Base-by-base conservation (phyloP, 2,329 filamentous ascomycete species). In the Fonsecaea monophora region DNA sequence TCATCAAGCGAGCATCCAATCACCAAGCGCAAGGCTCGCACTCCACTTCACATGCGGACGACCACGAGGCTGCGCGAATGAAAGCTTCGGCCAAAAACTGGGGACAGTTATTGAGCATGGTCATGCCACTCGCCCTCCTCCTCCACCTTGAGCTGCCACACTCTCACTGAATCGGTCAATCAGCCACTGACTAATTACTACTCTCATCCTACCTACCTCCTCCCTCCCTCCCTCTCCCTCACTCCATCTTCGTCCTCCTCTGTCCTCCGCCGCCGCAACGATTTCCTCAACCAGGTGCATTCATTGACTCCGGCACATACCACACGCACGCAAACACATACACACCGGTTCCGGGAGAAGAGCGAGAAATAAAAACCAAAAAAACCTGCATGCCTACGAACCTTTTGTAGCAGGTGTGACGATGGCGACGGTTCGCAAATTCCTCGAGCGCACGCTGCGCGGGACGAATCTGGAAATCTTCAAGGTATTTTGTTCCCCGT, bases 401-500 rank as follows among this genome's bases (percentile, higher is more conserved):
- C 35, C 35, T 25, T 25, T 25, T 1, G 25, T 25, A 25, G 25
- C 25, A 21, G 18, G 45, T 21, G 45, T 8, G 13, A 25, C 18
- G 18, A 21, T 13, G 45, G 21, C 25, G 21, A 50, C 25, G 45
- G 63, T 81, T 76, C 75, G 79, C 60, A 74, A 64, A 53, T 71
- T 75, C 81, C 74, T 77, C 62, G 75, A 81, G 64, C 75, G 77
- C 77, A 84, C 75, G 72, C 85, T 97, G 88, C 92, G 87, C 60
- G 92, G 94, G 61, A 87, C 94, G 34, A 97, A 97, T 79, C 87
- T 98, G 66, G 94, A 98, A 83, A 88, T 97, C 71, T 94, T 96
- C 86, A 98, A 97, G 83, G 94, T 95, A 82, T 78, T 15, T 15
- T 71, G 37, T 57, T 13, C 56, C 30, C 7, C 35, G 35, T 37